phyloP scores from a whole-genome alignment of 306 rosid species.

The Fragaria iinumae region DNA sequence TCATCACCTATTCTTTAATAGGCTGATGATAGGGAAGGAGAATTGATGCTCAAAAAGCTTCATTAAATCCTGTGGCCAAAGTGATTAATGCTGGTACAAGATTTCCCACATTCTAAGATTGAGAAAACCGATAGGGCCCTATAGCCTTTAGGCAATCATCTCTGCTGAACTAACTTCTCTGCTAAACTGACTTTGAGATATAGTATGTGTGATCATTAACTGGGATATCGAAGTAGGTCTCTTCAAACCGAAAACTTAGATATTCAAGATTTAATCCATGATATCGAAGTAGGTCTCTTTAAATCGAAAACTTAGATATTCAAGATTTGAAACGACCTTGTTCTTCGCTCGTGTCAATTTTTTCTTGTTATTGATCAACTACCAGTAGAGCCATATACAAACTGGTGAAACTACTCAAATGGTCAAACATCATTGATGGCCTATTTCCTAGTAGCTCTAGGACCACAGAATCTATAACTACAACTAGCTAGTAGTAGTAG shows the following conservation, averaged over 20 bases:
- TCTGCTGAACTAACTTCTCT: no score
- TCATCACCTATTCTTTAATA: slow-evolving; percentile 3
- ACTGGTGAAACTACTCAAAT: background rate
- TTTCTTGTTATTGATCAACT: background rate
- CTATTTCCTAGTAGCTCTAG: background rate
- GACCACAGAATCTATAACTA: background rate
- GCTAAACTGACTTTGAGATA: no score
- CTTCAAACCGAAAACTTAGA: no score
- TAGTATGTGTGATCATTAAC: background rate
- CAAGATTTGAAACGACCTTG: background rate
- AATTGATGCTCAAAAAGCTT: background rate
- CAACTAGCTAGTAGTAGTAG: no score
- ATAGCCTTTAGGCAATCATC: no score
- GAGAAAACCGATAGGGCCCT: no score
- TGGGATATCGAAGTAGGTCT: background rate
- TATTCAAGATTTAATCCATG: no score
- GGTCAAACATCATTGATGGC: background rate
- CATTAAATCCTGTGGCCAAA: background rate
- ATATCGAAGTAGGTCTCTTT: background rate
- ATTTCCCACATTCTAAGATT: background rate
- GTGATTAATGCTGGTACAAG: background rate
- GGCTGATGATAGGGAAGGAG: background rate
- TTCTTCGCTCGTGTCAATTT: background rate
- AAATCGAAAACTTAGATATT: no score
- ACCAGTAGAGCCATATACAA: no score